Conservation (phyloP, 2,329 filamentous ascomycete species). For the Diaporthe ampelina region DNA sequence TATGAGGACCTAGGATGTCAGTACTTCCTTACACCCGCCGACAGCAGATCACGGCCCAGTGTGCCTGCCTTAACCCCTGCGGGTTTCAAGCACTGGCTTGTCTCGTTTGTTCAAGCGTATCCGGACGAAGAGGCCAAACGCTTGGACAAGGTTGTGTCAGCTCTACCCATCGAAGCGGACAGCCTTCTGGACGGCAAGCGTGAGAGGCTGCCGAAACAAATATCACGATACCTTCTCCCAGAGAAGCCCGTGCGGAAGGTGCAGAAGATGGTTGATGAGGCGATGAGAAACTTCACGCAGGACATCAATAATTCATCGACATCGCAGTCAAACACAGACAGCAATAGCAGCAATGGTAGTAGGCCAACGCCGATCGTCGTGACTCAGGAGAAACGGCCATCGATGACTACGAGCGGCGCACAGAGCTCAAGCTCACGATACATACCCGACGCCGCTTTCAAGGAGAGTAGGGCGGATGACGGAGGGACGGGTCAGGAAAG, state of each 20-base stretch:
- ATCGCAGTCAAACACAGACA: slow-evolving; percentile 14
- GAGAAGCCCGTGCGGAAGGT: slow-evolving; percentile 67
- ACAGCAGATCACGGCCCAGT: slow-evolving; percentile 64
- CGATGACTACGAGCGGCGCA: slow-evolving; percentile 11
- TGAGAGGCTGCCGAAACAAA: slow-evolving; percentile 83
- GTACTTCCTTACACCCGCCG: slow-evolving; percentile 75
- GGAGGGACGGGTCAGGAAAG: slow-evolving; percentile 19
- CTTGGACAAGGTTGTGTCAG: slow-evolving; percentile 75
- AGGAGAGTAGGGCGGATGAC: slow-evolving; percentile 27
- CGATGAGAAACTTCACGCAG: slow-evolving; percentile 64
- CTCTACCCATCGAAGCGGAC: slow-evolving; percentile 75
- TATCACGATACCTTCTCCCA: slow-evolving; percentile 82
- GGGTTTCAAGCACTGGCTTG: slow-evolving; percentile 82
- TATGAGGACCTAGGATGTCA: slow-evolving; percentile 69
- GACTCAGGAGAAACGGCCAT: slow-evolving; percentile 30
- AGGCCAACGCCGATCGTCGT: slow-evolving; percentile 26
- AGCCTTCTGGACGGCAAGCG: slow-evolving; percentile 70
- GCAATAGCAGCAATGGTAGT: slow-evolving; percentile 8
- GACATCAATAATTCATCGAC: slow-evolving; percentile 35
- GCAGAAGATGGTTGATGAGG: slow-evolving; percentile 72
- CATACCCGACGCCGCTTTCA: slow-evolving; percentile 27
- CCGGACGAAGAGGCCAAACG: slow-evolving; percentile 82
- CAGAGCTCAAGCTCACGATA: slow-evolving; percentile 36
- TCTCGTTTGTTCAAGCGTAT: slow-evolving; percentile 79
- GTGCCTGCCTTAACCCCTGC: slow-evolving; percentile 75